phyloP scores from a whole-genome alignment of 176 grass and related monocot genomes.

The barley (Hordeum vulgare) region DNA sequence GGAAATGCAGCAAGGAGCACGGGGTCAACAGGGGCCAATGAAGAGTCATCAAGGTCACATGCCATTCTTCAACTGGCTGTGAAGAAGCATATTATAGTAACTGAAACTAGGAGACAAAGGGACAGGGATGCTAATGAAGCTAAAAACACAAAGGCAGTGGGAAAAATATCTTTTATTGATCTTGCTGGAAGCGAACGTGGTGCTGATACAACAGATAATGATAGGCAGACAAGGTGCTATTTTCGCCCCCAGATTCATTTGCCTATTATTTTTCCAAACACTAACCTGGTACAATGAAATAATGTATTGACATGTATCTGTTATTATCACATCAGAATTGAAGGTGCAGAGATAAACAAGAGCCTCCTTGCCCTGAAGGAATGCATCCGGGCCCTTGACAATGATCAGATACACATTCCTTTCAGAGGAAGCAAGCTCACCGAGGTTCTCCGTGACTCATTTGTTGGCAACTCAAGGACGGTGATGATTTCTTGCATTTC shows the following conservation, averaged over 20 bases:
- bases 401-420: conserved; percentile 98
- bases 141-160: conserved; percentile 71
- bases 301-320: background rate
- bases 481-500: conserved; percentile 99
- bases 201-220: conserved; percentile 97
- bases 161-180: conserved; percentile 98
- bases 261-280: conserved; percentile 7
- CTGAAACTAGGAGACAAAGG: conserved; percentile 65
- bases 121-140: conserved; percentile 78
- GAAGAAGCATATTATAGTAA: conserved; percentile 74
- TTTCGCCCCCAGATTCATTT: conserved; percentile 1
- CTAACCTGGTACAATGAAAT: background rate
- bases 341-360: conserved; percentile 99
- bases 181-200: conserved; percentile 98
- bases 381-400: conserved; percentile 97
- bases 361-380: conserved; percentile 94
- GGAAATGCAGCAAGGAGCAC: conserved; percentile 91
- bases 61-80: conserved; percentile 93
- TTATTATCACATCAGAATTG: conserved; percentile 61
- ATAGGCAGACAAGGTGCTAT: conserved; percentile 79
- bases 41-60: conserved; percentile 97
- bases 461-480: conserved; percentile 94
- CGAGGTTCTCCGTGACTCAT: conserved; percentile 96
- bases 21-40: conserved; percentile 92
- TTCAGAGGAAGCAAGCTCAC: conserved; percentile 99